Conservation (phyloP, 371 early-diverging fungal species). For the Mortierella sp. region DNA sequence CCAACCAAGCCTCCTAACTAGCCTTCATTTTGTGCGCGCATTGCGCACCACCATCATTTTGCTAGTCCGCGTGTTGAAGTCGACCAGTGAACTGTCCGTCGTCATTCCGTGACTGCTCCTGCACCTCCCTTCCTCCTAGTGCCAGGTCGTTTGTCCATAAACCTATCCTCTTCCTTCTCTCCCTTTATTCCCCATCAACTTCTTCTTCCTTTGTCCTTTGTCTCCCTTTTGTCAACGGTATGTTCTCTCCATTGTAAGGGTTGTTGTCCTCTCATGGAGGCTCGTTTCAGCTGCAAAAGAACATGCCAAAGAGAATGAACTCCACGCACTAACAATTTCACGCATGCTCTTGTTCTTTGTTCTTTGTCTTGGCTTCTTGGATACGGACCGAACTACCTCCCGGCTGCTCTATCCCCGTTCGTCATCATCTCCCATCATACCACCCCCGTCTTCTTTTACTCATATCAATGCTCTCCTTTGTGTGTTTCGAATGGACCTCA, state of each 20-base stretch:
- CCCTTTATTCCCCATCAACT: background rate
- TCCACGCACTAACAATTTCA: background rate
- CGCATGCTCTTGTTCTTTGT: background rate
- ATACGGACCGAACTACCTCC: background rate
- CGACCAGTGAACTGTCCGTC: background rate
- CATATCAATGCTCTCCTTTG: background rate
- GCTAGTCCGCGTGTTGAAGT: background rate
- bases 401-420: background rate
- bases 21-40: no score
- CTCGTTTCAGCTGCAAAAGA: background rate
- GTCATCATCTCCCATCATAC: background rate
- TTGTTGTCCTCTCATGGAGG: background rate
- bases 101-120: background rate
- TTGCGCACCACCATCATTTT: background rate
- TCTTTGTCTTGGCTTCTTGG: background rate
- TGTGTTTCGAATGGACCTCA: background rate
- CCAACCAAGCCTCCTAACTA: background rate
- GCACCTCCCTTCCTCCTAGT: background rate
- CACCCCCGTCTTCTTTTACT: background rate
- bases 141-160: background rate
- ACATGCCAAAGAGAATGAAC: background rate
- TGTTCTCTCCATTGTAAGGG: no score
- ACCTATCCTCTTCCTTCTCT: background rate
- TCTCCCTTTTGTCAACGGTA: constrained; percentile 2
- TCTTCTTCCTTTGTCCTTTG: background rate